Percentiles rank a stretch among this genome's conserved stretches.
Evolutionary conservation across 1,284 basidiomycete genomes (phyloP).

Genomic region (Fomitopsis betulina): DNA sequence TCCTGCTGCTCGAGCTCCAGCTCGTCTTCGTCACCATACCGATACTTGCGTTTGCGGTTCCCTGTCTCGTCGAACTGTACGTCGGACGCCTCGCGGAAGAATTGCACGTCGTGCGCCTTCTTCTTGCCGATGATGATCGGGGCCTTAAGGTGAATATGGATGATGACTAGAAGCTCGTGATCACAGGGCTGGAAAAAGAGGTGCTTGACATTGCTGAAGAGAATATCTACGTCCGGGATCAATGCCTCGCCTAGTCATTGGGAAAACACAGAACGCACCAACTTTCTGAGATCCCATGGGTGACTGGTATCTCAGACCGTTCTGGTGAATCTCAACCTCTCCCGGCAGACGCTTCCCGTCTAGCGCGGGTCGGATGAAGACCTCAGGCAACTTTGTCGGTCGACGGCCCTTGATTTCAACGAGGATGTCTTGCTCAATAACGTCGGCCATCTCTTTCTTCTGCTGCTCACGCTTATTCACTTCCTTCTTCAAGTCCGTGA

Average conservation of each 20-base stretch:
- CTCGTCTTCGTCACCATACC: slow-evolving; percentile 98
- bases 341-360: slow-evolving; percentile 93
- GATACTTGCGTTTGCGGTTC: slow-evolving; percentile 96
- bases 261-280: slow-evolving; percentile 44
- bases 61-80: slow-evolving; percentile 99
- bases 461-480: slow-evolving; percentile 97
- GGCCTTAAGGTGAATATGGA: slow-evolving; percentile 91
- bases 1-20: slow-evolving; percentile 99
- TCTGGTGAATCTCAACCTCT: slow-evolving; percentile 97
- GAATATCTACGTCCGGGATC: slow-evolving; percentile 58
- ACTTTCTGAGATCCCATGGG: slow-evolving; percentile 88
- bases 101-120: slow-evolving; percentile 97
- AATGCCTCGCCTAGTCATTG: not conserved
- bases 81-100: slow-evolving; percentile 97
- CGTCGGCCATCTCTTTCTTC: slow-evolving; percentile 97
- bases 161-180: slow-evolving; percentile 91
- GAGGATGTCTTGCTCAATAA: slow-evolving; percentile 91
- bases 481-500: slow-evolving; percentile 94
- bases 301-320: slow-evolving; percentile 92
- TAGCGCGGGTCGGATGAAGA: slow-evolving; percentile 90
- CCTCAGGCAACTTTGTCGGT: slow-evolving; percentile 83
- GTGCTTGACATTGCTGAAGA: slow-evolving; percentile 98
- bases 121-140: slow-evolving; percentile 99
- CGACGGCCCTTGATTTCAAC: slow-evolving; percentile 84
- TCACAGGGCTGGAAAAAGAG: slow-evolving; percentile 99